These are phyloP conservation scores for Plasmopara halstedii DNA, from an alignment of 352 stramenopile species.

Conservation along the genomic window DNA sequence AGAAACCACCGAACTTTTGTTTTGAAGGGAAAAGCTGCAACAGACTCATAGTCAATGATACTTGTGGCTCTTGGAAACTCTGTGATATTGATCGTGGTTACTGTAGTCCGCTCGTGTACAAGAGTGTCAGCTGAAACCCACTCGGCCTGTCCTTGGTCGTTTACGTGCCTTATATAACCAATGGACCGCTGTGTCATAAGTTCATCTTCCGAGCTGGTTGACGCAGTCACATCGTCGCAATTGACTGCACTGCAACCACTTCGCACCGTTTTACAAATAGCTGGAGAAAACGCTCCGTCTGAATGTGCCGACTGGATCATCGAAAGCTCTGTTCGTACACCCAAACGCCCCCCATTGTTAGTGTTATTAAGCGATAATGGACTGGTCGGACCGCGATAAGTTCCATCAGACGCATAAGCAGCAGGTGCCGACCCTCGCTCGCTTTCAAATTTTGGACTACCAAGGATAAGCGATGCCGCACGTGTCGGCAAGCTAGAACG, in stretches of 20 bases:
- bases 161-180: slow-evolving; percentile 68
- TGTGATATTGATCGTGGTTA: slow-evolving; percentile 58
- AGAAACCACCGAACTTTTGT: slow-evolving; percentile 76
- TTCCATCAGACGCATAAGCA: slow-evolving; percentile 9
- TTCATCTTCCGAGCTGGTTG: slow-evolving; percentile 10
- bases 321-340: slow-evolving; percentile 64
- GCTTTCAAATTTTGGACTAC: slow-evolving; percentile 4
- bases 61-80: slow-evolving; percentile 66
- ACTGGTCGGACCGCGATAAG: slow-evolving; percentile 4
- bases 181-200: slow-evolving; percentile 65
- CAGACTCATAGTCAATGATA: slow-evolving; percentile 68
- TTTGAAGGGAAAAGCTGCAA: slow-evolving; percentile 63
- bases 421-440: slow-evolving; percentile 19
- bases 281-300: slow-evolving; percentile 38
- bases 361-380: slow-evolving; percentile 2
- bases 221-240: slow-evolving; percentile 6
- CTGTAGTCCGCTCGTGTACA: slow-evolving; percentile 33
- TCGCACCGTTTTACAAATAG: slow-evolving; percentile 41
- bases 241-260: slow-evolving; percentile 9
- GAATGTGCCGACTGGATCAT: slow-evolving; percentile 37
- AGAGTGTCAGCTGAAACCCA: slow-evolving; percentile 68
- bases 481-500: slow-evolving; percentile 25
- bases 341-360: slow-evolving; percentile 15
- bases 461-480: slow-evolving; percentile 31
- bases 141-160: slow-evolving; percentile 55